A percentile compares a stretch with the other conserved stretches of the same genome.
These are phyloP conservation scores for Suillus fuscotomentosus DNA, from an alignment of 768 basidiomycete species.

Conservation along the genomic window DNA sequence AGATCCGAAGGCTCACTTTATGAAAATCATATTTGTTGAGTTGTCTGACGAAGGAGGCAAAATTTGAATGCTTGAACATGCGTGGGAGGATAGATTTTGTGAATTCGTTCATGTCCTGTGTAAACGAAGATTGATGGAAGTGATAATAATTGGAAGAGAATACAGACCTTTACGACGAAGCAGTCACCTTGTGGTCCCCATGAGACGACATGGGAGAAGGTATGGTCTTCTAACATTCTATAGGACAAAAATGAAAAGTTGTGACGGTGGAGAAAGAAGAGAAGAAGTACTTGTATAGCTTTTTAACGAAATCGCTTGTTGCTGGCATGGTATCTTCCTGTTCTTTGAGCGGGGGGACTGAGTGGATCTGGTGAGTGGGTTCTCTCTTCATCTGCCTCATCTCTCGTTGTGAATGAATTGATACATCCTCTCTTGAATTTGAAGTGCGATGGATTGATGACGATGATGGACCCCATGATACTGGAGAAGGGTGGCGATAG, in stretches of 20 bases:
- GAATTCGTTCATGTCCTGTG: constrained; percentile 91
- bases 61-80: constrained; percentile 95
- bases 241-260: background rate
- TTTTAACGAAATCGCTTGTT: constrained; percentile 94
- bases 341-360: constrained; percentile 32
- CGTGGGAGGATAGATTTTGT: constrained; percentile 87
- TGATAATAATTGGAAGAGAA: background rate
- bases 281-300: constrained; percentile 76
- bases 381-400: constrained; percentile 29
- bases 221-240: constrained; percentile 87
- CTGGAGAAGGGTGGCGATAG: constrained; percentile 24
- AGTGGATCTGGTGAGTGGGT: constrained; percentile 25
- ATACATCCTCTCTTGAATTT: constrained; percentile 42
- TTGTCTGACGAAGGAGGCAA: constrained; percentile 89
- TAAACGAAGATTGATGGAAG: constrained; percentile 2
- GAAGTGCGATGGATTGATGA: constrained; percentile 32
- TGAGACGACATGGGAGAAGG: constrained; percentile 69
- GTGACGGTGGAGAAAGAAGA: background rate
- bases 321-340: constrained; percentile 77
- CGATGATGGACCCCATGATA: constrained; percentile 23
- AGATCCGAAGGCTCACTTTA: constrained; percentile 50
- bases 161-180: constrained; percentile 79
- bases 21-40: constrained; percentile 97
- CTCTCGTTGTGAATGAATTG: constrained; percentile 24
- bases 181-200: constrained; percentile 86